Percentiles rank a stretch among this genome's conserved stretches.
Conservation (phyloP, 768 basidiomycete species). For the Russula abietina region DNA sequence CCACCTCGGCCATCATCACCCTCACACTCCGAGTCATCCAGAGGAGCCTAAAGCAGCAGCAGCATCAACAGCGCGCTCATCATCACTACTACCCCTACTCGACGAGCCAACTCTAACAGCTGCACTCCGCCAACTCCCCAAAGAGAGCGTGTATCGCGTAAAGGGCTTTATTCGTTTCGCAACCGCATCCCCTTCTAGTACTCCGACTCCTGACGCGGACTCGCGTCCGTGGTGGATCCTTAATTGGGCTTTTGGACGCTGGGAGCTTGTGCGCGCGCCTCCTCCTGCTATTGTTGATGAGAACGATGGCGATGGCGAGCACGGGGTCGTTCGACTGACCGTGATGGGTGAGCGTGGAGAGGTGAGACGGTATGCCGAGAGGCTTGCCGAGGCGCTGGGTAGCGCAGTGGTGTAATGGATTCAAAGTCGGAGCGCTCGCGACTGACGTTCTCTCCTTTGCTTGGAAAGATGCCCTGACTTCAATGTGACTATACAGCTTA, state of each 20-base stretch:
- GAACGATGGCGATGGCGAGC: slow-evolving; percentile 26
- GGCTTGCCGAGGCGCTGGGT: slow-evolving; percentile 45
- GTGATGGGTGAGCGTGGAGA: slow-evolving; percentile 90
- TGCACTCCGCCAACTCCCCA: slow-evolving; percentile 50
- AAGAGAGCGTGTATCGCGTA: slow-evolving; percentile 71
- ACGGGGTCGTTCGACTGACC: slow-evolving; percentile 56
- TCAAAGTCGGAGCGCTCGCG: too few species aligned
- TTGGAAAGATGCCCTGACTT: too few species aligned
- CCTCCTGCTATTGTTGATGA: background rate
- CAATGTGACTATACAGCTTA: background rate
- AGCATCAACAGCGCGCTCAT: background rate
- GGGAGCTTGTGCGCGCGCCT: slow-evolving; percentile 47
- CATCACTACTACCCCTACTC: slow-evolving; percentile 27
- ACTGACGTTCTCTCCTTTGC: too few species aligned
- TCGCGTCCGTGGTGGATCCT: slow-evolving; percentile 44
- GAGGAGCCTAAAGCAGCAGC: background rate
- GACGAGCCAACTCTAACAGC: slow-evolving; percentile 37
- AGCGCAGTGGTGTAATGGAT: slow-evolving; percentile 28
- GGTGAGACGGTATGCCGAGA: slow-evolving; percentile 50
- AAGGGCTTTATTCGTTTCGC: slow-evolving; percentile 77
- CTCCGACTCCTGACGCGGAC: slow-evolving; percentile 23
- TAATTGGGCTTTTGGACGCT: slow-evolving; percentile 93
- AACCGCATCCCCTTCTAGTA: background rate
- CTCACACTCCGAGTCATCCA: too few species aligned
- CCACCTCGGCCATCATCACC: background rate